Evolutionary conservation across 176 grass and related monocot species (phyloP).

Genomic region (Eragrostis curvula): DNA sequence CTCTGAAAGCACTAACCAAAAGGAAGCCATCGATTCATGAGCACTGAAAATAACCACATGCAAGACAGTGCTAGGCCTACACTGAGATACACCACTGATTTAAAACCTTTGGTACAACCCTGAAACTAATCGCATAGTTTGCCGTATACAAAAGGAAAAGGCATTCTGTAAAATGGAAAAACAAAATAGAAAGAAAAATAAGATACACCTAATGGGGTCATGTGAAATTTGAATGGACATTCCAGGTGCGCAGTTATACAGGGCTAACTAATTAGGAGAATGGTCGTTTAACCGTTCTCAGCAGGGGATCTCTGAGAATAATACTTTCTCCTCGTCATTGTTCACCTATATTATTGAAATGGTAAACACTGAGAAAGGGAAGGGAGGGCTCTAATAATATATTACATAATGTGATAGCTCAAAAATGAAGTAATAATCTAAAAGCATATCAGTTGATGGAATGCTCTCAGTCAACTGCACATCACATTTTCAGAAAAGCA

Average conservation of each 20-base stretch:
- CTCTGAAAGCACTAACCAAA: not conserved
- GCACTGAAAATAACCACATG: too few species aligned
- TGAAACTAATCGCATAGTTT: not conserved
- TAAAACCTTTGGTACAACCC: not conserved
- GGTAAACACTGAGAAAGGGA: constrained; percentile 29
- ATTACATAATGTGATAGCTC: not conserved
- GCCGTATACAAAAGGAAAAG: not conserved
- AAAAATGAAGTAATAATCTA: constrained; percentile 16
- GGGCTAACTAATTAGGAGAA: constrained; percentile 16
- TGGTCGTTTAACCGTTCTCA: constrained; percentile 77
- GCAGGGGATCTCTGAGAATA: constrained; percentile 74
- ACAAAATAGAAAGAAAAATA: not conserved
- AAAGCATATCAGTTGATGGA: not conserved
- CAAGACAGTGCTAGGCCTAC: not conserved
- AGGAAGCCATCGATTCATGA: not conserved
- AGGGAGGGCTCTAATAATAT: not conserved
- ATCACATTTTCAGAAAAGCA: not conserved
- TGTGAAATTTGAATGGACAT: not conserved
- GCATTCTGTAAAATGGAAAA: not conserved
- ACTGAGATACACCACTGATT: not conserved
- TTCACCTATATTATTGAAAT: constrained; percentile 59
- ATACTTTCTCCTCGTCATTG: constrained; percentile 69
- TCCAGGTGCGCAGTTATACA: not conserved
- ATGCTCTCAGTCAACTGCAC: not conserved
- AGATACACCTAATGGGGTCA: not conserved